Percentiles rank a stretch among this genome's conserved stretches.
Evolutionary conservation across 129 eudicot species (phyloP).

Genomic region (Flaveria linearis): DNA sequence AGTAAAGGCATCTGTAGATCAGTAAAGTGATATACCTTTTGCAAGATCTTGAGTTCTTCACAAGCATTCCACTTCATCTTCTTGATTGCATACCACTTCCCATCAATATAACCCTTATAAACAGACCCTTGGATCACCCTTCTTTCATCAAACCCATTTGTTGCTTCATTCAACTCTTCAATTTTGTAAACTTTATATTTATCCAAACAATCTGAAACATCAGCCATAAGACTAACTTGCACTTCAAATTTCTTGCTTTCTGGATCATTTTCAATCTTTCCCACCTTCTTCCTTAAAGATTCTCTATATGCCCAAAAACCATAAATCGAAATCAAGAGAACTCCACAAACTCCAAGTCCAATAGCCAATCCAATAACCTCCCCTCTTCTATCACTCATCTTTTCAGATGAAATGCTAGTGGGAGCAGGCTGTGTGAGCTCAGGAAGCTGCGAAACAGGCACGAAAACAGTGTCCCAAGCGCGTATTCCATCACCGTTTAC

Average conservation of each 20-base stretch:
- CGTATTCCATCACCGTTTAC: constrained; percentile 52
- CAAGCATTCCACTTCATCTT: constrained; percentile 97
- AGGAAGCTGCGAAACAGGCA: constrained; percentile 74
- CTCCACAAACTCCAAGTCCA: constrained; percentile 67
- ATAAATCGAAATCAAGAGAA: constrained; percentile 48
- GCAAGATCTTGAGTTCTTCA: constrained; percentile 94
- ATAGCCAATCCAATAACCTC: constrained; percentile 58
- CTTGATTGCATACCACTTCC: constrained; percentile 76
- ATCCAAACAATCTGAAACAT: constrained; percentile 89
- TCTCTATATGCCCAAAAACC: constrained; percentile 56
- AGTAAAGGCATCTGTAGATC: neutral
- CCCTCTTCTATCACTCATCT: constrained; percentile 34
- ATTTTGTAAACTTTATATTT: constrained; percentile 73
- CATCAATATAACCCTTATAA: constrained; percentile 70
- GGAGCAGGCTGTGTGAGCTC: constrained; percentile 60
- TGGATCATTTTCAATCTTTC: constrained; percentile 28
- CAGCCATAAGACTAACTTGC: constrained; percentile 67
- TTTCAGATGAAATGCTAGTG: constrained; percentile 7
- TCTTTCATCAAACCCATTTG: constrained; percentile 71
- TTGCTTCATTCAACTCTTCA: constrained; percentile 70
- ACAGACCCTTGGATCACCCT: constrained; percentile 79
- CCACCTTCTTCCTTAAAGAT: constrained; percentile 30
- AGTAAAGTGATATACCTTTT: constrained; percentile 56
- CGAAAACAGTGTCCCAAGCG: constrained; percentile 55
- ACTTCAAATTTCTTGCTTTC: constrained; percentile 32